Conservation (phyloP, 495 filamentous ascomycete genomes). For the Rusavskia elegans region DNA sequence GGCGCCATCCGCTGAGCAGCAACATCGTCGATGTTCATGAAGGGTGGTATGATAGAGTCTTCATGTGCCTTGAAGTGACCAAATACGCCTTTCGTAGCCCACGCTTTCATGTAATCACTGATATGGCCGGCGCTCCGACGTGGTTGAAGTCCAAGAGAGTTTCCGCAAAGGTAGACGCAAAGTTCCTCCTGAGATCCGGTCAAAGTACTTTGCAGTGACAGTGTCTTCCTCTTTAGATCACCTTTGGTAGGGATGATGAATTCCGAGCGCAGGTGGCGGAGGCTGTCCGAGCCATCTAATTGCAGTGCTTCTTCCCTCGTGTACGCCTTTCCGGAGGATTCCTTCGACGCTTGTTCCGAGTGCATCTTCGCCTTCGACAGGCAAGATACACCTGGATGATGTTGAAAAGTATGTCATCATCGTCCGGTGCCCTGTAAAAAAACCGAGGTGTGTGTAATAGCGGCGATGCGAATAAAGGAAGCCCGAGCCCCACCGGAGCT, state of each 20-base stretch:
- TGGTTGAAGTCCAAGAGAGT: conserved; percentile 87
- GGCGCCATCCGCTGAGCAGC: conserved; percentile 60
- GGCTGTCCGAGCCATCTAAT: conserved; percentile 53
- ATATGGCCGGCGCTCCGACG: conserved; percentile 53
- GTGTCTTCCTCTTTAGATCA: conserved; percentile 52
- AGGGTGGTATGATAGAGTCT: conserved; percentile 59
- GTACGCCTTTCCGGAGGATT: not conserved
- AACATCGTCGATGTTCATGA: conserved; percentile 63
- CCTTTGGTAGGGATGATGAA: conserved; percentile 74
- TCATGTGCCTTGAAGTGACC: conserved; percentile 81
- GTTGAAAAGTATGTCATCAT: no score
- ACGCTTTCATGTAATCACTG: conserved; percentile 62
- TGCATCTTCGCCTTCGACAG: not conserved
- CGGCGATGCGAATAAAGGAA: no score
- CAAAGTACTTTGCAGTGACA: conserved; percentile 22
- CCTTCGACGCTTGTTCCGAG: not conserved
- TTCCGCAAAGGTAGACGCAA: conserved; percentile 88
- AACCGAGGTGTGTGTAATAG: no score
- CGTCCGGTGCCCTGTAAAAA: no score
- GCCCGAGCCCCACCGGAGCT: no score
- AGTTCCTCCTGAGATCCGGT: conserved; percentile 11
- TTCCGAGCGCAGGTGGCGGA: conserved; percentile 52
- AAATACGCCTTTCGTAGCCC: conserved; percentile 84
- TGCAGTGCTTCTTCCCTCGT: conserved; percentile 36
- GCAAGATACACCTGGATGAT: not conserved